phyloP scores from a whole-genome alignment of 306 rosid genomes.

The Casuarina cunninghamiana region DNA sequence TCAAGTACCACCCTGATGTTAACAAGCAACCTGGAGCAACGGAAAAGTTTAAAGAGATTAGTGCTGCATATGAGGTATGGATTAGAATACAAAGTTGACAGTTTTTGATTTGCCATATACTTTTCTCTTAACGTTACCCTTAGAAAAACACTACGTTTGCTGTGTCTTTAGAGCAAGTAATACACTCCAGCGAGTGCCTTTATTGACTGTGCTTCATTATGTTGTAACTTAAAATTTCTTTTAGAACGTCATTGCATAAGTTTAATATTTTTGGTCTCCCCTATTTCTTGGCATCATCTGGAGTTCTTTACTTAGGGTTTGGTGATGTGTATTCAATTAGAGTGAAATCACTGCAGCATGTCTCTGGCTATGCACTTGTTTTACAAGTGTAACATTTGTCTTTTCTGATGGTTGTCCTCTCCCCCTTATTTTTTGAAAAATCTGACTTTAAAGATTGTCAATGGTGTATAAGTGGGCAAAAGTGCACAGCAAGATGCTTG shows the following conservation, averaged over 20 bases:
- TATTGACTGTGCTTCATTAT: not conserved
- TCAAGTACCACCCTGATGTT: conserved; percentile 94
- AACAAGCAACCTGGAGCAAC: conserved; percentile 97
- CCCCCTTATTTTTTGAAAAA: not conserved
- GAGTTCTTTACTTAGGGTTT: not conserved
- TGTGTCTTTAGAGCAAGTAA: not conserved
- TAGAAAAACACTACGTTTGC: not conserved
- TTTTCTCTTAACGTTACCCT: not conserved
- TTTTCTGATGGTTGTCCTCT: not conserved
- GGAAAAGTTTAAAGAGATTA: conserved; percentile 92
- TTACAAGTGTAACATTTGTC: not conserved
- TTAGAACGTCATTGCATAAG: not conserved
- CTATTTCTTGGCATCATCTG: not conserved
- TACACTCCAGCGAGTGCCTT: not conserved
- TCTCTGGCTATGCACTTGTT: not conserved
- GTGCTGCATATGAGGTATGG: conserved; percentile 92
- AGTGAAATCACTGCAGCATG: not conserved
- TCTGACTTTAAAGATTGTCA: not conserved
- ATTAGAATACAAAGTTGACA: conserved; percentile 19
- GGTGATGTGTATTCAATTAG: not conserved
- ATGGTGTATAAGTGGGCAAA: not conserved
- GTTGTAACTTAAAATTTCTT: not conserved
- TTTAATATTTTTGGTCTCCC: not conserved
- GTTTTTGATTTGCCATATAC: not conserved
- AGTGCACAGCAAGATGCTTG: not conserved